Evolutionary conservation across 2,329 filamentous ascomycete species (phyloP).

Genomic region (Curvularia sp.): DNA sequence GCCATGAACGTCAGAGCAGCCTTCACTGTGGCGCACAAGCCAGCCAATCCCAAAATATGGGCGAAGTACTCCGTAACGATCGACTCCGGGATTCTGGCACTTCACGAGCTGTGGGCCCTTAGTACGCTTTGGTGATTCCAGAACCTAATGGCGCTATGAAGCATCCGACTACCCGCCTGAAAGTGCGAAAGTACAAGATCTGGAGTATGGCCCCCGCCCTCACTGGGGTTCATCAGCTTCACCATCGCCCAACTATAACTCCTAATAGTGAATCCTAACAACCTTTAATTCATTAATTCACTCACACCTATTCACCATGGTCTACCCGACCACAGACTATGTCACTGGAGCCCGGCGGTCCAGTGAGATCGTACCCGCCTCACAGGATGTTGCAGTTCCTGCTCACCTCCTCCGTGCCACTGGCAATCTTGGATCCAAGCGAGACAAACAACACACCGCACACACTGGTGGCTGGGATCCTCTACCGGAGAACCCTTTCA

Average conservation of each 20-base stretch:
- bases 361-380: slow-evolving; percentile 10
- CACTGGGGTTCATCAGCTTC: slow-evolving; percentile 12
- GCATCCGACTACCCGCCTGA: slow-evolving; percentile 10
- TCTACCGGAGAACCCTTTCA: slow-evolving; percentile 20
- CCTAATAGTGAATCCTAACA: background rate
- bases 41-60: slow-evolving; percentile 8
- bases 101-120: slow-evolving; percentile 11
- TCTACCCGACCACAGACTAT: background rate
- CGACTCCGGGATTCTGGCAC: slow-evolving; percentile 12
- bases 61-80: slow-evolving; percentile 8
- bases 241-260: slow-evolving; percentile 4
- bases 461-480: slow-evolving; percentile 25
- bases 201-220: slow-evolving; percentile 10
- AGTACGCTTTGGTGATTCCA: slow-evolving; percentile 8
- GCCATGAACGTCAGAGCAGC: slow-evolving; percentile 9
- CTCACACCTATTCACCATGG: slow-evolving; percentile 2
- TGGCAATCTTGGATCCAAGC: slow-evolving; percentile 24
- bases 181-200: slow-evolving; percentile 10
- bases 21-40: slow-evolving; percentile 13
- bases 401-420: slow-evolving; percentile 31
- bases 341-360: slow-evolving; percentile 6
- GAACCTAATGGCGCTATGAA: slow-evolving; percentile 13
- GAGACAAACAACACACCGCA: slow-evolving; percentile 19
- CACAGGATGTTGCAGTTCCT: slow-evolving; percentile 31
- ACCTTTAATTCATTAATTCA: slow-evolving; percentile 3